A percentile compares a stretch with the other conserved stretches of the same genome.
These are phyloP conservation scores for Saturnispora halmiae DNA, from an alignment of 805 yeast species.

Conservation along the genomic window DNA sequence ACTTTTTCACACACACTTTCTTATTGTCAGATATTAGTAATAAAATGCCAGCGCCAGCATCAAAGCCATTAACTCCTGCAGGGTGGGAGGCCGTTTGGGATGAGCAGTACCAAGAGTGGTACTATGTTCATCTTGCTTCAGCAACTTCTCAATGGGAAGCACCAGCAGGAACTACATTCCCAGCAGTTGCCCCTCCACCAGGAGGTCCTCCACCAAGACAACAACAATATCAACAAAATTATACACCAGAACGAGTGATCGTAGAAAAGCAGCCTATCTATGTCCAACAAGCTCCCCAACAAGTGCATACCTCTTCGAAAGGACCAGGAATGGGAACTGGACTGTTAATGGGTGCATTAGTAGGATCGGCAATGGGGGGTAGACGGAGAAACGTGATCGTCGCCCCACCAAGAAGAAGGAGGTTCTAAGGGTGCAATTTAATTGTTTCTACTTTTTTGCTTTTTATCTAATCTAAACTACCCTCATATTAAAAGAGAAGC, in stretches of 20 bases:
- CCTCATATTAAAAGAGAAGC: not conserved
- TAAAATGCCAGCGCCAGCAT: not conserved
- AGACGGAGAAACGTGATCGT: not conserved
- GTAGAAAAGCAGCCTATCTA: not conserved
- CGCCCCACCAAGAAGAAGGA: slow-evolving; percentile 4
- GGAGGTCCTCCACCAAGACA: slow-evolving; percentile 4
- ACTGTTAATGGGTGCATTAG: not conserved
- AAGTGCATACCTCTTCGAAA: not conserved
- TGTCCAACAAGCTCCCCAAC: not conserved
- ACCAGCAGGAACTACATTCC: slow-evolving; percentile 2
- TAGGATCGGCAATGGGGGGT: not conserved
- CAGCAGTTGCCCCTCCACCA: not conserved
- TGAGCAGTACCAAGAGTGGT: slow-evolving; percentile 3
- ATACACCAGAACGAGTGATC: not conserved
- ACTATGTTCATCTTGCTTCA: not conserved
- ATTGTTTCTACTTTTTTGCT: no score
- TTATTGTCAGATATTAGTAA: not conserved
- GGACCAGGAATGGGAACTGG: not conserved
- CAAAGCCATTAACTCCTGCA: not conserved
- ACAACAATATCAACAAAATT: not conserved
- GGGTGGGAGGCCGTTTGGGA: slow-evolving; percentile 4
- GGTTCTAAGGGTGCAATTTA: no score
- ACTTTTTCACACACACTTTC: not conserved
- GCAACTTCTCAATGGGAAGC: slow-evolving; percentile 1
- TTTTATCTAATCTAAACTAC: no score